These are phyloP conservation scores for Cyclostephanos invisitatus DNA, from an alignment of 108 stramenopile species.

Conservation along the genomic window DNA sequence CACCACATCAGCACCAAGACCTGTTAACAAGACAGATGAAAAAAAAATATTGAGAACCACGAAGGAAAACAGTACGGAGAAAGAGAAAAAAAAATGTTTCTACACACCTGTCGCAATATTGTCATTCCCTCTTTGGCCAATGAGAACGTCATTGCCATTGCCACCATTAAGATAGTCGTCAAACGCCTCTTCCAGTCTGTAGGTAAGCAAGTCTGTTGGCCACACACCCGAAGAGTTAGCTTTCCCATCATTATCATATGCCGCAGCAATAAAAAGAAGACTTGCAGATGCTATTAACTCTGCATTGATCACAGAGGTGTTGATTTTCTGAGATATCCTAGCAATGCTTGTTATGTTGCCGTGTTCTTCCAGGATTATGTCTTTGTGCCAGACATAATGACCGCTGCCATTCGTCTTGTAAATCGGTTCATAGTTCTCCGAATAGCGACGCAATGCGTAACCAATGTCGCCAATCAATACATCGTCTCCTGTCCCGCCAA, in stretches of 20 bases:
- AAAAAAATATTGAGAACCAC: not conserved
- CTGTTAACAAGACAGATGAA: not conserved
- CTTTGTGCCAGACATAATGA: slow-evolving; percentile 10
- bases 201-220: slow-evolving; percentile 20
- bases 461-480: slow-evolving; percentile 24
- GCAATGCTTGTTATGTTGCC: slow-evolving; percentile 18
- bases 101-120: slow-evolving; percentile 13
- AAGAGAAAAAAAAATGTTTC: not conserved
- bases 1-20: slow-evolving; percentile 9
- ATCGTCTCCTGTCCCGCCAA: slow-evolving; percentile 22
- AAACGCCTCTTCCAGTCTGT: slow-evolving; percentile 11
- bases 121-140: slow-evolving; percentile 45
- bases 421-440: not conserved
- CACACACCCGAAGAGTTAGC: slow-evolving; percentile 8
- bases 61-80: not conserved
- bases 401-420: not conserved
- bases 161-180: slow-evolving; percentile 33
- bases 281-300: slow-evolving; percentile 9
- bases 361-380: slow-evolving; percentile 23
- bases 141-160: slow-evolving; percentile 28
- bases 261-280: slow-evolving; percentile 20
- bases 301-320: slow-evolving; percentile 12
- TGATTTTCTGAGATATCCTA: slow-evolving; percentile 8
- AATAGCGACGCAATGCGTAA: slow-evolving; percentile 24
- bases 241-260: slow-evolving; percentile 6